These are phyloP conservation scores for Ambrosiella beaveri DNA, from an alignment of 2,329 filamentous ascomycete species.

Conservation along the genomic window DNA sequence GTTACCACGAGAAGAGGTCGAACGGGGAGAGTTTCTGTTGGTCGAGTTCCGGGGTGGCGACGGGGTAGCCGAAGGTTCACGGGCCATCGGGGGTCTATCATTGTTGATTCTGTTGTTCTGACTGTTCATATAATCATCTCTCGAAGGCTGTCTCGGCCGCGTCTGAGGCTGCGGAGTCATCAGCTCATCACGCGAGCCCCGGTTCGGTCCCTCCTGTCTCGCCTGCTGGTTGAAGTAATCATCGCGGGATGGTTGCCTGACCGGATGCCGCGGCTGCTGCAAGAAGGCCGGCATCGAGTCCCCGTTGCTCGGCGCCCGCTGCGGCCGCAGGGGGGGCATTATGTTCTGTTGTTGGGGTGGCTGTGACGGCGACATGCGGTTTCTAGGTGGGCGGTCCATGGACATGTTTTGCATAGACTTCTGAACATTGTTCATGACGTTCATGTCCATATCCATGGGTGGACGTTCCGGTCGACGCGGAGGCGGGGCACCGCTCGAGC, in stretches of 20 bases:
- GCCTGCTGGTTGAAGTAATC: not conserved
- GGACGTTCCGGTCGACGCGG: not conserved
- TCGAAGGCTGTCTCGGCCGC: constrained; percentile 3
- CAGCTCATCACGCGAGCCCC: constrained; percentile 5
- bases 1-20: constrained; percentile 41
- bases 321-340: not conserved
- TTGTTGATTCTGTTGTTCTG: not conserved
- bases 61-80: constrained; percentile 7
- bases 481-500: not conserved
- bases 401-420: constrained; percentile 8
- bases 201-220: not conserved
- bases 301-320: not conserved
- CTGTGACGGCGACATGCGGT: constrained; percentile 2
- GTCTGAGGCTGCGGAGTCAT: constrained; percentile 4
- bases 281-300: not conserved
- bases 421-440: constrained; percentile 11
- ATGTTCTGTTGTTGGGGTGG: not conserved
- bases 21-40: constrained; percentile 13
- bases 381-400: constrained; percentile 5
- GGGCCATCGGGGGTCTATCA: not conserved
- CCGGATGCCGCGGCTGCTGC: constrained; percentile 1
- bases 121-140: constrained; percentile 4
- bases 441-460: not conserved
- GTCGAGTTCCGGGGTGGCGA: constrained; percentile 8
- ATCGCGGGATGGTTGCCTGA: not conserved